A percentile compares a stretch with the other conserved stretches of the same genome.
These are phyloP conservation scores for Sporothrix protearum DNA, from an alignment of 2,329 filamentous ascomycete species.

Conservation along the genomic window DNA sequence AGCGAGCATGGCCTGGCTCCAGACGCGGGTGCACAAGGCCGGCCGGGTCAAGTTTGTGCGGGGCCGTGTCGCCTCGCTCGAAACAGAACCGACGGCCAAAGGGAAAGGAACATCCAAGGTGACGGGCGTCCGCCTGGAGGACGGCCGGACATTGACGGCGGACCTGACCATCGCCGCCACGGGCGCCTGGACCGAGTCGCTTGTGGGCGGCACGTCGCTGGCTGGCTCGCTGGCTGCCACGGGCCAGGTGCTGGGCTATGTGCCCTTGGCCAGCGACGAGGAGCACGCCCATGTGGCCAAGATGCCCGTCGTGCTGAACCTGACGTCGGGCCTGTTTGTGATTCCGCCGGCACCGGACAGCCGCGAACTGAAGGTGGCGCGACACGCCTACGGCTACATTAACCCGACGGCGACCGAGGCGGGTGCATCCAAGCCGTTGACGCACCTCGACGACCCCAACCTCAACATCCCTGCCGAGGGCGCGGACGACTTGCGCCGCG, in stretches of 20 bases:
- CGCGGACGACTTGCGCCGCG: slow-evolving; percentile 57
- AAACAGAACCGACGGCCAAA: slow-evolving; percentile 32
- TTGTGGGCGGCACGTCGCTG: slow-evolving; percentile 3
- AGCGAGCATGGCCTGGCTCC: slow-evolving; percentile 63
- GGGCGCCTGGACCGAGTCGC: slow-evolving; percentile 76
- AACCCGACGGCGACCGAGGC: slow-evolving; percentile 42
- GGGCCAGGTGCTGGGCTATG: slow-evolving; percentile 75
- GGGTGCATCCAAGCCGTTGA: slow-evolving; percentile 40
- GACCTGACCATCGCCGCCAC: slow-evolving; percentile 77
- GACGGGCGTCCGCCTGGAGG: slow-evolving; percentile 52
- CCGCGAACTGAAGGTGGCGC: slow-evolving; percentile 63
- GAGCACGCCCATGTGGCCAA: slow-evolving; percentile 64
- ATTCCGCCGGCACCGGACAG: slow-evolving; percentile 58
- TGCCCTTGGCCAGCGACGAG: slow-evolving; percentile 61
- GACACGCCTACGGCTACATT: slow-evolving; percentile 66
- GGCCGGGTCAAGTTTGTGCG: slow-evolving; percentile 55
- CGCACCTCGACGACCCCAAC: slow-evolving; percentile 48
- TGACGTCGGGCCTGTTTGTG: slow-evolving; percentile 68
- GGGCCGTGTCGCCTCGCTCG: slow-evolving; percentile 46
- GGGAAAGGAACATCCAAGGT: slow-evolving; percentile 33
- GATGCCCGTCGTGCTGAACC: slow-evolving; percentile 70
- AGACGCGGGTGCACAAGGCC: slow-evolving; percentile 51
- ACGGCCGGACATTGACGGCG: slow-evolving; percentile 39
- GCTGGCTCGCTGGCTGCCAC: slow-evolving; percentile 73
- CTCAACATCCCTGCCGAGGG: slow-evolving; percentile 58